Percentiles rank a stretch among this genome's conserved stretches.
Conservation (phyloP, 805 yeast species). For the Spathaspora passalidarum region DNA sequence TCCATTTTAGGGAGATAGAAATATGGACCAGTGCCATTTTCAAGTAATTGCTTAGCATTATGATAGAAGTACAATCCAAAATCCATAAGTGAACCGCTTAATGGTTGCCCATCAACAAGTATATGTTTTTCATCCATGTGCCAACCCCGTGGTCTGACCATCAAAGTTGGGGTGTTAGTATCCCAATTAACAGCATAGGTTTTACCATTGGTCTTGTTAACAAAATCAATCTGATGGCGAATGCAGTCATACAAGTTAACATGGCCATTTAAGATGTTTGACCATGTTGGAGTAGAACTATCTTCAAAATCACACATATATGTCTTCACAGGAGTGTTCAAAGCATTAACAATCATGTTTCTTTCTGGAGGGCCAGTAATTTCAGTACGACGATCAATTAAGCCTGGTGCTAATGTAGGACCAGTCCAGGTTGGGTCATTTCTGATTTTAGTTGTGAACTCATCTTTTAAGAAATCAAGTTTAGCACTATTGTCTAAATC, state of each 20-base stretch:
- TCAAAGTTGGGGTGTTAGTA: slow-evolving; percentile 64
- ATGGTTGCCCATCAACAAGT: slow-evolving; percentile 69
- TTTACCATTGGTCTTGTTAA: slow-evolving; percentile 40
- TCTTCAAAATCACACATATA: slow-evolving; percentile 88
- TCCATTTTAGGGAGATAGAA: slow-evolving; percentile 85
- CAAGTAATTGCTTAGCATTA: slow-evolving; percentile 61
- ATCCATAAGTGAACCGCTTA: slow-evolving; percentile 74
- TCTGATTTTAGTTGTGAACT: slow-evolving; percentile 55
- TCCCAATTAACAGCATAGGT: slow-evolving; percentile 41
- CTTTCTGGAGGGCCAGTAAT: slow-evolving; percentile 86
- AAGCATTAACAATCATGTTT: slow-evolving; percentile 79
- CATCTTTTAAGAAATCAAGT: slow-evolving; percentile 62
- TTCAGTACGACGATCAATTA: slow-evolving; percentile 73
- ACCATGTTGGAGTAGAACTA: slow-evolving; percentile 83
- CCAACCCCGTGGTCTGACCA: slow-evolving; percentile 89
- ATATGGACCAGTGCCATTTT: slow-evolving; percentile 74
- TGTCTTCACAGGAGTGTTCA: slow-evolving; percentile 74
- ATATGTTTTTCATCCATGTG: slow-evolving; percentile 76
- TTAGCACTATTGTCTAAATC: slow-evolving; percentile 59
- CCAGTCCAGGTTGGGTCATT: slow-evolving; percentile 76
- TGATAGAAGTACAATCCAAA: slow-evolving; percentile 76
- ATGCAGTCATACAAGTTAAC: slow-evolving; percentile 75
- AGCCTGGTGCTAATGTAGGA: slow-evolving; percentile 67
- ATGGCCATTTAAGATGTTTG: slow-evolving; percentile 75
- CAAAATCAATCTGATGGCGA: slow-evolving; percentile 52